Base-by-base conservation (phyloP, 2,329 filamentous ascomycete genomes). In the Fusarium sp. region DNA sequence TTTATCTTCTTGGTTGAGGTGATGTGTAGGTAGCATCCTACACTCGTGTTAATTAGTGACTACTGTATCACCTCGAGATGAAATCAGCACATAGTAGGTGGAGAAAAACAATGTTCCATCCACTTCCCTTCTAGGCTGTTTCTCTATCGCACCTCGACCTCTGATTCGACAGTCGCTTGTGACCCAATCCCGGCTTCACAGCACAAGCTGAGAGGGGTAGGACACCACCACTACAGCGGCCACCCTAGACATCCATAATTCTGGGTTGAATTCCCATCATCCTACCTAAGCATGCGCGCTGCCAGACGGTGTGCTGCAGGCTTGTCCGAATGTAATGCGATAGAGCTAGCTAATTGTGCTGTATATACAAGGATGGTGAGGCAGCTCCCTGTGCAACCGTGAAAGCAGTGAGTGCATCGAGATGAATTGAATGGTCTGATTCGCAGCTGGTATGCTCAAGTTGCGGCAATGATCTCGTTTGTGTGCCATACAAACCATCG, bases 241-340 rank as follows among this genome's bases (percentile, higher is more conserved):
- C 65, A 63, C 60, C 62, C 63, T 65, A 64, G 51, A 68, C 59
- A 66, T 46, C 40, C 59, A 65, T 50, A 46, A 51, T 47, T 61
- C 46, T 61, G 39, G 36, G 23, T 55, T 45, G 18, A 50, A 51
- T 59, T 46, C 21, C 40, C 41, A 42, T 63, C 36, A 47, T 36
- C n/a, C 33, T 35, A 33, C 31, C 41, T 9, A 46, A 39, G 48
- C 40, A 45, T 68, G 18, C 23, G 36, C 41, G 29, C 20, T 47
- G 39, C 14, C 33, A 27, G 39, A 64, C 23, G 33, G 23, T 37
- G 37, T 43, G 37, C 60, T 66, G 42, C 40, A 69, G 41, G 18
- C 11, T 35, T 29, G 21, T 27, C 23, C 25, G 56, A 36, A 27
- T 14, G 40, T 31, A 29, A 35, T 40, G 21, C 31, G 31, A 36